Conservation (phyloP, 192 early-diverging fungal genomes). For the Allomyces javanicus region DNA sequence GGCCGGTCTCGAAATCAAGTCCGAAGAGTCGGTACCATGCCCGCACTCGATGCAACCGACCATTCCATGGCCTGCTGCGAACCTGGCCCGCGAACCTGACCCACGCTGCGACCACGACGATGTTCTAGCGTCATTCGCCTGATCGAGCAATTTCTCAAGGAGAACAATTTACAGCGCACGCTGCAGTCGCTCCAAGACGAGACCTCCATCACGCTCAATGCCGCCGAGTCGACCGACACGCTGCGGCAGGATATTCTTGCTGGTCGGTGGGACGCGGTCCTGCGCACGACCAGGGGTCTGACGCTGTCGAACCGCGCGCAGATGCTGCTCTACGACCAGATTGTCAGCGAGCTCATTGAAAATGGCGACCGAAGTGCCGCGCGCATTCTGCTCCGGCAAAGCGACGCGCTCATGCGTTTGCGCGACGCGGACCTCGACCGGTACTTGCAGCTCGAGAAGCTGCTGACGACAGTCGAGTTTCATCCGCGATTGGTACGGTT, state of each 20-base stretch:
- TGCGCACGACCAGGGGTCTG: slow-evolving; percentile 45
- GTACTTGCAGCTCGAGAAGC: slow-evolving; percentile 60
- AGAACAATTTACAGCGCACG: slow-evolving; percentile 66
- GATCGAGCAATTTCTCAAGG: slow-evolving; percentile 82
- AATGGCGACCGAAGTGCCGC: slow-evolving; percentile 62
- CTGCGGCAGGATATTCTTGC: slow-evolving; percentile 55
- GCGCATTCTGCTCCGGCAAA: slow-evolving; percentile 62
- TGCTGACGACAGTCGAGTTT: slow-evolving; percentile 47
- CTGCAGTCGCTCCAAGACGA: slow-evolving; percentile 67
- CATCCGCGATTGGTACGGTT: slow-evolving; percentile 41
- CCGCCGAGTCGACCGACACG: slow-evolving; percentile 55
- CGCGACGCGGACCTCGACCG: slow-evolving; percentile 53
- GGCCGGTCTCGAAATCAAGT: background rate
- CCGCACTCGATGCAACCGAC: background rate
- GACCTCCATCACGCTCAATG: slow-evolving; percentile 54
- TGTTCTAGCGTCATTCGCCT: slow-evolving; percentile 54
- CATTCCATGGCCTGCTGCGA: too few relatives aligned
- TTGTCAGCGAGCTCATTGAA: slow-evolving; percentile 74
- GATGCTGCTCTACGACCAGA: slow-evolving; percentile 73
- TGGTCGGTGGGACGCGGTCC: slow-evolving; percentile 74
- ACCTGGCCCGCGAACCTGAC: too few relatives aligned
- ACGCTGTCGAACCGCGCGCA: slow-evolving; percentile 47
- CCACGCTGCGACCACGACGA: too few relatives aligned
- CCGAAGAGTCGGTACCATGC: background rate
- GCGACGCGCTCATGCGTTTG: slow-evolving; percentile 74